Evolutionary conservation across 257 asterid genomes (phyloP), one percentile per base, ranked within the genome.

Genomic region (Solanum appendiculatum): DNA sequence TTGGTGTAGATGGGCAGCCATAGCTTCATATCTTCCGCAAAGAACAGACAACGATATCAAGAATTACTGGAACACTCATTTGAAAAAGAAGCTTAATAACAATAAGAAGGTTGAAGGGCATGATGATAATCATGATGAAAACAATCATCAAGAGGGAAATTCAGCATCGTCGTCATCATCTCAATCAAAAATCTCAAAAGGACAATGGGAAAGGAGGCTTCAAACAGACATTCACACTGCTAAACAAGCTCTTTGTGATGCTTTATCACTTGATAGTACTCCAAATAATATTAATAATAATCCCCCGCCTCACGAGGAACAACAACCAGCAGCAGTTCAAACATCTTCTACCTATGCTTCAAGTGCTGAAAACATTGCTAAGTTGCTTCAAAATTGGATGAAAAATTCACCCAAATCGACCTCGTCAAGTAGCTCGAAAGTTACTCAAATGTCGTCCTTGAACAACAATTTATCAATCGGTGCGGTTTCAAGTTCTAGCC

Each of bases 141-240:
- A 68, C n/a, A 46, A 58, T 20, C 90, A 84, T 63, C 88, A 88
- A 63, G 92, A 87, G 0, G 87, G 85, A 3, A 48, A 34, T 16
- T 80, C 85, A 29, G 21, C 85, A 48, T 86, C 39, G 27, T 69
- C 92, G 9, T 82, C 78, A 9, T 83, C 85, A 77, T 88, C 92
- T 23, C 92, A 86, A 7, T 86, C 87, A 23, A 86, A 94, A 36
- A 40, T 91, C 85, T 85, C 94, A 3, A 96, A 95, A 87, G 99
- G 98, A 2, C 95, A 94, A 66, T 96, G 99, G 99, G 99, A 96
- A 86, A 96, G 93, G 83, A 88, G 96, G 95, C 99, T 96, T 69
- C 99, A 96, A 77, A 95, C 99, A 5, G 98, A 96, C 25, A 95
- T 96, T 46, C 97, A 96, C 87, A 92, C 86, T 86, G 99, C 99